Conservation (phyloP, 805 yeast genomes). For the Zygosaccharomyces kombuchaensis region DNA sequence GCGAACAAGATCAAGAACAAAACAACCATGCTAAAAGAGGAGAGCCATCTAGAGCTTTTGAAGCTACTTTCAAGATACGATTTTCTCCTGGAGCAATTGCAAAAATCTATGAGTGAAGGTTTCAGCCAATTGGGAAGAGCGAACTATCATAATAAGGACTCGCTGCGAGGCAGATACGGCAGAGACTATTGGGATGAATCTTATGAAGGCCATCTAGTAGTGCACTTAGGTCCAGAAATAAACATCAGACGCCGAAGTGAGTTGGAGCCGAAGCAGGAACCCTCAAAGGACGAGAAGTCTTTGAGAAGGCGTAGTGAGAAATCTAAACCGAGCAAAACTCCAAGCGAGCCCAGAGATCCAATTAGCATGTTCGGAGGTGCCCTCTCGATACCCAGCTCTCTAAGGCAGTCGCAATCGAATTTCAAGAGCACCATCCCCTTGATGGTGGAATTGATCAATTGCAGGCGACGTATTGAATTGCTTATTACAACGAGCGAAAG, state of each 20-base stretch:
- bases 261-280: not conserved
- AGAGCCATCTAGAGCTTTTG: slow-evolving; percentile 14
- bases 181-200: slow-evolving; percentile 32
- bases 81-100: slow-evolving; percentile 27
- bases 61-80: slow-evolving; percentile 24
- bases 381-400: slow-evolving; percentile 24
- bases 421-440: slow-evolving; percentile 25
- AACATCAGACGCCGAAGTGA: slow-evolving; percentile 1
- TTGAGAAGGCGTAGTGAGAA: slow-evolving; percentile 10
- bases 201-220: slow-evolving; percentile 23
- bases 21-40: slow-evolving; percentile 9
- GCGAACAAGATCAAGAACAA: not conserved
- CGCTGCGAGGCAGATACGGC: slow-evolving; percentile 33
- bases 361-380: slow-evolving; percentile 33
- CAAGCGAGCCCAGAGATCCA: slow-evolving; percentile 21
- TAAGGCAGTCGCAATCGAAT: slow-evolving; percentile 27
- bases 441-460: slow-evolving; percentile 23
- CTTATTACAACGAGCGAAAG: slow-evolving; percentile 3
- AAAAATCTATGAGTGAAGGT: slow-evolving; percentile 24
- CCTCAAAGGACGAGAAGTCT: slow-evolving; percentile 1
- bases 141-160: slow-evolving; percentile 31
- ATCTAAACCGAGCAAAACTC: not conserved
- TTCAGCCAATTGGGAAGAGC: slow-evolving; percentile 30
- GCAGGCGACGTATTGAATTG: slow-evolving; percentile 14
- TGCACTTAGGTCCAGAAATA: slow-evolving; percentile 7